Base-by-base conservation (phyloP, 2,329 filamentous ascomycete genomes). In the Penicillium sp. region DNA sequence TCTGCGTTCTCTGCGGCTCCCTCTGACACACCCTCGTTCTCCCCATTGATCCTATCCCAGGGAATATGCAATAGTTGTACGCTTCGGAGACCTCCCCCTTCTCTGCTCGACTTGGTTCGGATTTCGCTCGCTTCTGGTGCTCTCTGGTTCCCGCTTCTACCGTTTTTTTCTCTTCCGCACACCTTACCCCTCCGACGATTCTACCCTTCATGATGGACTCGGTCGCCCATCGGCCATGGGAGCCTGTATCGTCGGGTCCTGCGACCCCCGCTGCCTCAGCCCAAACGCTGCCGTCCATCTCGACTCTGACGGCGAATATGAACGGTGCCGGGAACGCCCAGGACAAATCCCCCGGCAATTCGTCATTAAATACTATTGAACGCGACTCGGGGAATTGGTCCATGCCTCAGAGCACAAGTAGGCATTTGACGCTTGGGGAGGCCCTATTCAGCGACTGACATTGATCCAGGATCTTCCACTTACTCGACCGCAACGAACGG, bases 321-420 rank as follows among this genome's bases (percentile, higher is more conserved):
- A 72, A 69, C 44, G 63, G 63, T 48, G 63, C 67, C 21, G 57
- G 58, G 41, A 63, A 67, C 37, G 59, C 72, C 2, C 65, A 74
- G 1, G 77, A 80, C 57, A 78, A 79, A 59, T 76, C 73, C 0
- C 75, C 75, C 10, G 73, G 72, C 21, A 72, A 77, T 52, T 65
- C 73, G 9, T 78, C 77, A 5, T 63, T 79, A 59, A 78, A 75
- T 53, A 78, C 77, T 14, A 73, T 78, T 57, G 79, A 82, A 67
- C 80, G 83, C 58, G 83, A 85, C 68, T 85, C 83, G 22, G 82
- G 83, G 58, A 84, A 81, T 68, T 85, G 82, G 82, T 84, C 82
- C 52, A 81, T 84, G 65, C 80, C 82, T 57, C 82, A 82, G 64
- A 84, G 82, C 14, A 52, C 50, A 45, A 52, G 50, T 52, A 46